phyloP scores from a whole-genome alignment of 345 rosid genomes.

The Physaria fendleri region DNA sequence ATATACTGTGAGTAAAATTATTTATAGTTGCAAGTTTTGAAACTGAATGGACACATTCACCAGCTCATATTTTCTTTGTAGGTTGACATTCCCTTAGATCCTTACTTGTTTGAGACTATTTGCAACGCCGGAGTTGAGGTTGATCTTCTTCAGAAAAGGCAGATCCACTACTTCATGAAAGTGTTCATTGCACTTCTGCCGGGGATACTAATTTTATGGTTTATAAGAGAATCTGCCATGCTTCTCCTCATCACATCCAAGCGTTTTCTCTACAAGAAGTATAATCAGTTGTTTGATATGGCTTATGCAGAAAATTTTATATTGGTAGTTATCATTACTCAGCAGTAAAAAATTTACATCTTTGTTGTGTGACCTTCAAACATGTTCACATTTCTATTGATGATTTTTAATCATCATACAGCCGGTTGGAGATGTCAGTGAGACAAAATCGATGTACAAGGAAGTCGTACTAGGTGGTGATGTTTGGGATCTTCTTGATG shows the following conservation, averaged over 20 bases:
- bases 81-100: constrained; percentile 96
- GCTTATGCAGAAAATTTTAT: constrained; percentile 90
- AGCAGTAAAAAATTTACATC: not conserved
- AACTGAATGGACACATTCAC: constrained; percentile 14
- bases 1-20: constrained; percentile 63
- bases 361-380: not conserved
- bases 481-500: constrained; percentile 98
- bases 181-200: constrained; percentile 73
- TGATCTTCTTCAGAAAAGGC: constrained; percentile 88
- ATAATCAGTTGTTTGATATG: constrained; percentile 84
- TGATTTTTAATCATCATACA: constrained; percentile 32
- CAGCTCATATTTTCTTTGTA: constrained; percentile 30
- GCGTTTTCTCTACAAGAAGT: constrained; percentile 82
- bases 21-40: constrained; percentile 8
- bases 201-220: constrained; percentile 71
- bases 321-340: constrained; percentile 47
- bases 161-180: constrained; percentile 88
- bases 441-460: constrained; percentile 82
- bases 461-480: constrained; percentile 97
- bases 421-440: constrained; percentile 91
- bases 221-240: constrained; percentile 75
- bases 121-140: constrained; percentile 88
- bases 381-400: constrained; percentile 10
- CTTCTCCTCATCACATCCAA: constrained; percentile 68
- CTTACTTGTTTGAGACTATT: constrained; percentile 76